Evolutionary conservation across 257 asterid genomes (phyloP).

Genomic region (Solanum sitiens): DNA sequence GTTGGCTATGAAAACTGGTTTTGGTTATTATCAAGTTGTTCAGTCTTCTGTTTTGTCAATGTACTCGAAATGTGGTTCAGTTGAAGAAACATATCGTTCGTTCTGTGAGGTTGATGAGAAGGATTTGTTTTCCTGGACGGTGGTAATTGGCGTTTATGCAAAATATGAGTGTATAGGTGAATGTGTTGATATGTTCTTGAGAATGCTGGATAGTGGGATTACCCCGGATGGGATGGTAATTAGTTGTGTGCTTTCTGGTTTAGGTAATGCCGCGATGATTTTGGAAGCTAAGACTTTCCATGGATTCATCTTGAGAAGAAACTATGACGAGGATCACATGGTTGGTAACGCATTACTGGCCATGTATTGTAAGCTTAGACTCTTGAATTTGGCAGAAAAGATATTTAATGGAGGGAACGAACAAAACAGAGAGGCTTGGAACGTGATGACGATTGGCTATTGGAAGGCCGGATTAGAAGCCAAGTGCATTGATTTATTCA

Average conservation of each 20-base stretch:
- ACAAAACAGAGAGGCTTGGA: conserved; percentile 49
- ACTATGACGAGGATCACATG: conserved; percentile 21
- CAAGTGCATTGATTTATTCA: conserved; percentile 40
- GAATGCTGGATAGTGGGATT: conserved; percentile 43
- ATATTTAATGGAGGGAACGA: conserved; percentile 21
- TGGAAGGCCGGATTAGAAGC: conserved; percentile 48
- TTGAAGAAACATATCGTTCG: conserved; percentile 39
- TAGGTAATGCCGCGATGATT: conserved; percentile 26
- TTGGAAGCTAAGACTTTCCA: conserved; percentile 63
- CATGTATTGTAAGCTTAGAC: conserved; percentile 62
- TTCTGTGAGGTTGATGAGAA: conserved; percentile 39
- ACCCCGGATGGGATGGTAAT: conserved; percentile 54
- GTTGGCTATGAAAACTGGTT: conserved; percentile 42
- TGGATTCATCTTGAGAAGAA: conserved; percentile 46
- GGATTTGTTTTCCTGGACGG: conserved; percentile 70
- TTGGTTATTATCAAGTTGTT: conserved; percentile 18
- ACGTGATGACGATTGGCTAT: conserved; percentile 39
- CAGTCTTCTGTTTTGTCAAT: conserved; percentile 51
- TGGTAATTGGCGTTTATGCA: conserved; percentile 34
- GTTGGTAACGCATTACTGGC: conserved; percentile 43
- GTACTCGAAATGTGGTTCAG: conserved; percentile 60
- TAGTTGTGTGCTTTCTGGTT: conserved; percentile 46
- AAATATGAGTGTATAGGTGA: conserved; percentile 29
- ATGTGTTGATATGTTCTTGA: conserved; percentile 28
- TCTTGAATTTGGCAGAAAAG: conserved; percentile 29